Evolutionary conservation across 106 monocot genomes (phyloP).

Genomic region (Hemerocallis citrina): DNA sequence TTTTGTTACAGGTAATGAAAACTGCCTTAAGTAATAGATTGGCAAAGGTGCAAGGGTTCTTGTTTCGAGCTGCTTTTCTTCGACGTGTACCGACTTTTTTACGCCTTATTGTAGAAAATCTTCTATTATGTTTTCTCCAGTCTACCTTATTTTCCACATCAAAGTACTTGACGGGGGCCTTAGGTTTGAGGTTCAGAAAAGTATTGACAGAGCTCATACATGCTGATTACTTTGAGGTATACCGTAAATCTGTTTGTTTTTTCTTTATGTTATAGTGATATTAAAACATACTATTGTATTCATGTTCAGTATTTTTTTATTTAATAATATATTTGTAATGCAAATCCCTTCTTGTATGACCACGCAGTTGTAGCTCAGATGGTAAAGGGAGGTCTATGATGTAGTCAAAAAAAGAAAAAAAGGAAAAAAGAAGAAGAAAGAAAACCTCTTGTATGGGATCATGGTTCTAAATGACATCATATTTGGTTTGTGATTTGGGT

Average conservation of each 20-base stretch:
- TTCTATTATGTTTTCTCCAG: slow-evolving; percentile 82
- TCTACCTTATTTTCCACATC: slow-evolving; percentile 81
- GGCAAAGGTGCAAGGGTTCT: slow-evolving; percentile 93
- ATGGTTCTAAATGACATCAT: too few species aligned
- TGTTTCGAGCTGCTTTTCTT: slow-evolving; percentile 93
- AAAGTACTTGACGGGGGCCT: slow-evolving; percentile 81
- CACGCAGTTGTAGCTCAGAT: too few species aligned
- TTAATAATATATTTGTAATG: too few species aligned
- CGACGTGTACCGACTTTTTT: slow-evolving; percentile 68
- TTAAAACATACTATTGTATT: not conserved
- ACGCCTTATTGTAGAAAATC: slow-evolving; percentile 79
- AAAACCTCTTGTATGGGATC: too few species aligned
- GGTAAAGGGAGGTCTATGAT: too few species aligned
- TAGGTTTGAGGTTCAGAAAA: slow-evolving; percentile 80
- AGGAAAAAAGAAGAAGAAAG: too few species aligned
- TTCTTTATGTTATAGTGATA: not conserved
- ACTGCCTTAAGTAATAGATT: slow-evolving; percentile 83
- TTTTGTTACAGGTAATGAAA: slow-evolving; percentile 55
- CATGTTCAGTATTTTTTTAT: too few species aligned
- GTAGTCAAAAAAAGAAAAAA: too few species aligned
- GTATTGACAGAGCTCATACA: slow-evolving; percentile 90
- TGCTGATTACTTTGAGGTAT: slow-evolving; percentile 92
- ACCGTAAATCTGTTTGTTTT: slow-evolving; percentile 22
- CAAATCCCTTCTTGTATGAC: too few species aligned
- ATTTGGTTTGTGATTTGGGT: too few species aligned